Conservation (phyloP, 805 yeast genomes). For the Candida endomychidarum region DNA sequence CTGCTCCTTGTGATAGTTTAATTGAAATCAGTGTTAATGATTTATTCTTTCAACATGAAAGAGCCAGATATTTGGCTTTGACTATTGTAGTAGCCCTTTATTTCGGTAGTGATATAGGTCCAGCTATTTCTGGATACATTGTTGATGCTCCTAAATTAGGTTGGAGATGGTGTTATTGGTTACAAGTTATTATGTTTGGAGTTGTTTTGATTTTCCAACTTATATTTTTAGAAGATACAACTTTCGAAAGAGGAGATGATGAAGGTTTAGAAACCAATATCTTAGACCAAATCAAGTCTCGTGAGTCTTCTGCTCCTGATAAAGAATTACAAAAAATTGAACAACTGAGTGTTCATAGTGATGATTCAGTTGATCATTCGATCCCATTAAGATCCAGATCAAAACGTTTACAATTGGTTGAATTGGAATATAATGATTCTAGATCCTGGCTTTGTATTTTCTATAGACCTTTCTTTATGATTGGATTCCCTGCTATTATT, state of each 20-base stretch:
- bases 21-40: conserved; percentile 46
- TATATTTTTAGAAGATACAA: conserved; percentile 44
- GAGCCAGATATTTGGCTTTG: conserved; percentile 33
- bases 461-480: conserved; percentile 34
- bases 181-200: conserved; percentile 32
- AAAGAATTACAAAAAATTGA: conserved; percentile 12
- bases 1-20: conserved; percentile 46
- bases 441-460: conserved; percentile 40
- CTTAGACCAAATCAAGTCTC: conserved; percentile 26
- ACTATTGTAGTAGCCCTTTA: conserved; percentile 44
- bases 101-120: conserved; percentile 44
- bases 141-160: conserved; percentile 26
- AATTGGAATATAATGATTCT: conserved; percentile 38
- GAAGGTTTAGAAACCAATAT: conserved; percentile 28
- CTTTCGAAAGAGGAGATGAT: conserved; percentile 34
- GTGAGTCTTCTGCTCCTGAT: conserved; percentile 10
- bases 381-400: conserved; percentile 31
- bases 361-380: conserved; percentile 18
- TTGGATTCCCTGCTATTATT: conserved; percentile 42
- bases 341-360: conserved; percentile 22
- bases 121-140: conserved; percentile 45
- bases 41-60: conserved; percentile 45
- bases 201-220: conserved; percentile 30
- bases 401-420: conserved; percentile 36
- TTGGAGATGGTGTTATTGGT: conserved; percentile 43